Conservation (phyloP, 768 basidiomycete species). For the Sarcodon aspratus region DNA sequence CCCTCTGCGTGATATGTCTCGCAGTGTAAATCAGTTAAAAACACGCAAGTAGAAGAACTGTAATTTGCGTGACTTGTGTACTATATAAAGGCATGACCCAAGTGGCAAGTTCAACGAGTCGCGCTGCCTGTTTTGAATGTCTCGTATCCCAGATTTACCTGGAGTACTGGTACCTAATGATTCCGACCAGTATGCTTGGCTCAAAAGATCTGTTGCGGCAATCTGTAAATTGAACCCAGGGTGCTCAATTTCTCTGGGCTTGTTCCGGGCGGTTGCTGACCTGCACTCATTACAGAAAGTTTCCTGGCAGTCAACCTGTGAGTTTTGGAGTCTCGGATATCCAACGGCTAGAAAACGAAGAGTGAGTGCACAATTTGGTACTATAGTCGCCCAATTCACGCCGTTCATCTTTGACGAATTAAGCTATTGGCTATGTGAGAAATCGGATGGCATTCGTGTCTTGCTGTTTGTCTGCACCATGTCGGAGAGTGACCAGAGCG, state of each 20-base stretch:
- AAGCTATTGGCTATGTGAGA: slow-evolving; percentile 99
- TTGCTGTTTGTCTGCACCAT: slow-evolving; percentile 70
- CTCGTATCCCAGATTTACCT: slow-evolving; percentile 61
- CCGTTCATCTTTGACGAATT: neutral
- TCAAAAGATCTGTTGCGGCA: slow-evolving; percentile 48
- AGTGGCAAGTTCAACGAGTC: neutral
- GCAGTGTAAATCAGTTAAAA: slow-evolving; percentile 4
- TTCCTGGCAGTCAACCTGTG: slow-evolving; percentile 94
- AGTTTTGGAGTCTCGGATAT: slow-evolving; percentile 71
- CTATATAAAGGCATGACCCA: neutral
- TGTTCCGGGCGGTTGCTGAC: neutral
- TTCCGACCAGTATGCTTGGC: slow-evolving; percentile 55
- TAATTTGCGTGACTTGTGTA: neutral
- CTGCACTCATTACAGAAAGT: slow-evolving; percentile 32
- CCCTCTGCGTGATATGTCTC: slow-evolving; percentile 4
- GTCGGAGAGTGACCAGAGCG: slow-evolving; percentile 37
- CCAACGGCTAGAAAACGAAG: slow-evolving; percentile 66
- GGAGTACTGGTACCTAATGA: slow-evolving; percentile 41
- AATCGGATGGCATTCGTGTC: slow-evolving; percentile 91
- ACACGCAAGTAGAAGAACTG: neutral
- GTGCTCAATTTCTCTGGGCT: slow-evolving; percentile 30
- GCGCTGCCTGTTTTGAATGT: slow-evolving; percentile 27
- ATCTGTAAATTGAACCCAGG: slow-evolving; percentile 57
- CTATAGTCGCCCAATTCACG: neutral
- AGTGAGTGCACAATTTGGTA: slow-evolving; percentile 37